A percentile compares a stretch with the other conserved stretches of the same genome.
Evolutionary conservation across 148 eudicot species (phyloP).

Genomic region (Euryodendron excelsum): DNA sequence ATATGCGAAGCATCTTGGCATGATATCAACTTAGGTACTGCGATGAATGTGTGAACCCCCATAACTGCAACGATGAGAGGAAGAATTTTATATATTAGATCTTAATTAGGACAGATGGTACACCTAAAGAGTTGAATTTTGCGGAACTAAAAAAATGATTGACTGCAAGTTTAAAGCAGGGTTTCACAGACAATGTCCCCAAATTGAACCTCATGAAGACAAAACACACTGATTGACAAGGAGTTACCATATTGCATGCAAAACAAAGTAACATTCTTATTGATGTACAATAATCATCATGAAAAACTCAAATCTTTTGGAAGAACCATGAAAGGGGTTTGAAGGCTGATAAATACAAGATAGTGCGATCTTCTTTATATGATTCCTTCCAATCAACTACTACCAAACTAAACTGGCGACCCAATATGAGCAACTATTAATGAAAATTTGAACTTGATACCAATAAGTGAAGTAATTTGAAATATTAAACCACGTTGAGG

Average conservation of each 20-base stretch:
- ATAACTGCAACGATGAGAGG: constrained; percentile 52
- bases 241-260: neutral
- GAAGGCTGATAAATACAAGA: neutral
- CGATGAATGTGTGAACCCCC: constrained; percentile 87
- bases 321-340: neutral
- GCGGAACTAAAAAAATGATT: neutral
- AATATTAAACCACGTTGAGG: too few species aligned
- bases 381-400: neutral
- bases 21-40: constrained; percentile 40
- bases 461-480: neutral
- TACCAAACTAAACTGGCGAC: neutral
- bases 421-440: neutral
- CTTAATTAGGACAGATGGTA: neutral
- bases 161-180: neutral
- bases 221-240: neutral
- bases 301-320: neutral
- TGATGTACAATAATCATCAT: neutral
- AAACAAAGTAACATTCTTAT: neutral
- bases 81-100: neutral
- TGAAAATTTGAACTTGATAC: neutral
- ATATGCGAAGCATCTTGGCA: neutral
- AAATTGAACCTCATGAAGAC: too few species aligned
- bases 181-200: neutral
- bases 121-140: neutral
- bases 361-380: neutral